Evolutionary conservation across 2,329 filamentous ascomycete genomes (phyloP).

Genomic region (Colletotrichum incanum): DNA sequence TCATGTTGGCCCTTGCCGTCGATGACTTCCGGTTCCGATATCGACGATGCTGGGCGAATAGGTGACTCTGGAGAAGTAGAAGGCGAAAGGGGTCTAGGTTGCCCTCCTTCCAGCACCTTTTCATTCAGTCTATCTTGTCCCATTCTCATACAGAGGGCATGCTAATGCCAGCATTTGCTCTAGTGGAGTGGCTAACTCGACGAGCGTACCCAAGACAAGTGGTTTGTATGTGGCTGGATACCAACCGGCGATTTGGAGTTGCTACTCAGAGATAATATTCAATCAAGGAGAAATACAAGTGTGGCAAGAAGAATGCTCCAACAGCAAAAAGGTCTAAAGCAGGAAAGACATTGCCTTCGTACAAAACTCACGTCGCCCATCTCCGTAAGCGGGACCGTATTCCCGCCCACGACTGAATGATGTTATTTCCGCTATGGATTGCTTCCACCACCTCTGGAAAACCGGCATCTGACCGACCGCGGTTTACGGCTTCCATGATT

Average conservation of each 20-base stretch:
- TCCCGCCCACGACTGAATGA: constrained; percentile 22
- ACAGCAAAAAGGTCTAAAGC: background rate
- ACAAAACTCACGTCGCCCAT: constrained; percentile 12
- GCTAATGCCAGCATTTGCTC: background rate
- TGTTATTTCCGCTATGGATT: constrained; percentile 38
- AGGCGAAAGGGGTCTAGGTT: background rate
- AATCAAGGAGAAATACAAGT: background rate
- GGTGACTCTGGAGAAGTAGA: background rate
- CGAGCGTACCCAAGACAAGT: background rate
- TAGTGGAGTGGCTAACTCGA: background rate
- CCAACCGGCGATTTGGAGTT: background rate
- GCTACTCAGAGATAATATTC: no score
- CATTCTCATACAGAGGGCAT: constrained; percentile 13
- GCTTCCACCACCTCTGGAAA: constrained; percentile 34
- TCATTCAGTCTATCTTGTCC: background rate
- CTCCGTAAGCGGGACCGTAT: constrained; percentile 22
- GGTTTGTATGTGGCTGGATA: no score
- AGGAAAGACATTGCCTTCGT: background rate
- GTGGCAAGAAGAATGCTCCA: background rate
- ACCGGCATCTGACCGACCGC: constrained; percentile 17
- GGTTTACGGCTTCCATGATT: constrained; percentile 29
- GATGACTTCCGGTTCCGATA: background rate
- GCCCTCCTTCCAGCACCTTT: background rate
- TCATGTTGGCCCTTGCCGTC: constrained; percentile 24
- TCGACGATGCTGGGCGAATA: background rate